Percentiles rank a stretch among this genome's conserved stretches.
These are phyloP conservation scores for Vigna hirtella DNA, from an alignment of 306 rosid genomes.

Conservation along the genomic window DNA sequence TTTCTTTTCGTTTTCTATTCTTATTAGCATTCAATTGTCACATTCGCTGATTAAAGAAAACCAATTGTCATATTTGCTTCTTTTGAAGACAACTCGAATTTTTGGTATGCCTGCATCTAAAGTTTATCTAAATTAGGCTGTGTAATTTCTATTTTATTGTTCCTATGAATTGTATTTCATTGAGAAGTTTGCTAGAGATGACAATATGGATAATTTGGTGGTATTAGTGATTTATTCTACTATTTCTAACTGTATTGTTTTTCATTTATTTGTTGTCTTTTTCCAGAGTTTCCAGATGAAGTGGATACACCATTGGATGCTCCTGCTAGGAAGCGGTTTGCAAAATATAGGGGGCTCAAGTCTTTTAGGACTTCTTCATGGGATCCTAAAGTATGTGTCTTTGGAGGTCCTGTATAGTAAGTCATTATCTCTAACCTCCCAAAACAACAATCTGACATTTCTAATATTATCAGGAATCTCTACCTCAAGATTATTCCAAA, in stretches of 20 bases:
- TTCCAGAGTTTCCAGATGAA: slow-evolving; percentile 94
- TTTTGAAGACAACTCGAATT: background rate
- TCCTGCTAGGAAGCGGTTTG: slow-evolving; percentile 89
- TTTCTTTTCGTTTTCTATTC: slow-evolving; percentile 19
- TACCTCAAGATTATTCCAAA: slow-evolving; percentile 83
- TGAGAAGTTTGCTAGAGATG: slow-evolving; percentile 14
- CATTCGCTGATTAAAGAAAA: background rate
- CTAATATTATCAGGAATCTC: slow-evolving; percentile 73
- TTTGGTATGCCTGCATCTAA: slow-evolving; percentile 5
- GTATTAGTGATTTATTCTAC: slow-evolving; percentile 15
- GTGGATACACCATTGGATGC: slow-evolving; percentile 90
- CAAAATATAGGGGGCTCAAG: slow-evolving; percentile 93
- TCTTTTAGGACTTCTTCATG: slow-evolving; percentile 96
- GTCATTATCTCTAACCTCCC: slow-evolving; percentile 11
- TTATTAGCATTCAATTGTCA: slow-evolving; percentile 7
- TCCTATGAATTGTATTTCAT: background rate
- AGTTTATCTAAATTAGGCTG: background rate
- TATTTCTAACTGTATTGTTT: slow-evolving; percentile 12
- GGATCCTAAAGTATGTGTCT: slow-evolving; percentile 84
- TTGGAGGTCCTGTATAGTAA: slow-evolving; percentile 27
- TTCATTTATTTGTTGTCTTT: slow-evolving; percentile 30
- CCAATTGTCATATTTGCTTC: background rate
- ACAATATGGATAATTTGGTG: slow-evolving; percentile 1
- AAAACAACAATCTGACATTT: slow-evolving; percentile 33
- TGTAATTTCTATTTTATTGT: slow-evolving; percentile 14